Evolutionary conservation across 2,329 filamentous ascomycete species (phyloP).

Genomic region (Hymenoscyphus fructigenus): DNA sequence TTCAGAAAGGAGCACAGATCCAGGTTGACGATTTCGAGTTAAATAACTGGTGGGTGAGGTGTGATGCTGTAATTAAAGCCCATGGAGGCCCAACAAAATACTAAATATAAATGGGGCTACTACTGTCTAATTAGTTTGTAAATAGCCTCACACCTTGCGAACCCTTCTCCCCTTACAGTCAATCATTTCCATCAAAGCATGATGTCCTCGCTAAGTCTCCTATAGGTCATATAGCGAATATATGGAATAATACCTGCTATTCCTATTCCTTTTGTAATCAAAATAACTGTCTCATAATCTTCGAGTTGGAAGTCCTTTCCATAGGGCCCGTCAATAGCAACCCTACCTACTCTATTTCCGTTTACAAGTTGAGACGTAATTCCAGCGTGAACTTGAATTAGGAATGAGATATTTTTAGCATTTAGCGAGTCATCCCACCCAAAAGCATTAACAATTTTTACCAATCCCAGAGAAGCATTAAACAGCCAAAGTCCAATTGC

Average conservation of each 20-base stretch:
- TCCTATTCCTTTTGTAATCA: constrained; percentile 24
- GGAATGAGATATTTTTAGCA: constrained; percentile 11
- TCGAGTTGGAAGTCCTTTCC: constrained; percentile 18
- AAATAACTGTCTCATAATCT: constrained; percentile 22
- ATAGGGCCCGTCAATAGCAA: constrained; percentile 22
- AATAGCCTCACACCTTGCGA: too few relatives aligned
- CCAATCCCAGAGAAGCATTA: constrained; percentile 12
- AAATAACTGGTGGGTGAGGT: too few relatives aligned
- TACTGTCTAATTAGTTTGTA: too few relatives aligned
- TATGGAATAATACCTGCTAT: constrained; percentile 25
- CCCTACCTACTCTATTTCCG: neutral
- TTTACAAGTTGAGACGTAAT: constrained; percentile 8
- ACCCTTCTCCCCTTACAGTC: too few relatives aligned
- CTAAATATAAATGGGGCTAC: too few relatives aligned
- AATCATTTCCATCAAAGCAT: too few relatives aligned
- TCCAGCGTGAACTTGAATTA: constrained; percentile 10
- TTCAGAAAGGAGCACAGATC: too few relatives aligned
- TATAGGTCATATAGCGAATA: neutral
- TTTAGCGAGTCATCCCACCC: constrained; percentile 15
- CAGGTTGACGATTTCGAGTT: too few relatives aligned
- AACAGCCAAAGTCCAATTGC: neutral
- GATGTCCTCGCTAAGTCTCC: neutral
- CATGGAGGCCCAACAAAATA: too few relatives aligned
- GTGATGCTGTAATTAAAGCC: too few relatives aligned
- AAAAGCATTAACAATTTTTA: constrained; percentile 9